phyloP scores from a whole-genome alignment of 1,284 basidiomycete genomes.

The Microbotryum silenes-acaulis region DNA sequence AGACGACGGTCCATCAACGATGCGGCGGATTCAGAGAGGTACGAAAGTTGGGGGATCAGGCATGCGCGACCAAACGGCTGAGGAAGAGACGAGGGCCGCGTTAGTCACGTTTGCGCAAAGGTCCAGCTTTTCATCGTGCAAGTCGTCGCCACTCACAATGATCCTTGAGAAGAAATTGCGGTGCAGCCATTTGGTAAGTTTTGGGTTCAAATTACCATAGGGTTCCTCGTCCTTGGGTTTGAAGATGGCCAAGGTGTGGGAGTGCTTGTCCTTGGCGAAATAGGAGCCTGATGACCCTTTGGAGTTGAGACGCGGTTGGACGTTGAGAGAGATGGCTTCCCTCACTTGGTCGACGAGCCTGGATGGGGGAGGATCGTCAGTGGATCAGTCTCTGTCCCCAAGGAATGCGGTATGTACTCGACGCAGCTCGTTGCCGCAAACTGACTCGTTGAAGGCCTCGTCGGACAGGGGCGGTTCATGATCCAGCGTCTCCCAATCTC shows the following conservation, averaged over 20 bases:
- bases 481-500: conserved; percentile 58
- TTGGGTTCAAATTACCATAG: conserved; percentile 54
- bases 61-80: conserved; percentile 64
- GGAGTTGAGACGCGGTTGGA: conserved; percentile 78
- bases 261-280: conserved; percentile 59
- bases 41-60: conserved; percentile 65
- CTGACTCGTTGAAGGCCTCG: conserved; percentile 60
- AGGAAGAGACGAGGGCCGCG: conserved; percentile 49
- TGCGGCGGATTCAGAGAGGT: conserved; percentile 63
- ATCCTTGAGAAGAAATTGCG: conserved; percentile 50
- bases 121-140: too few species aligned
- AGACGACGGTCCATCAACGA: conserved; percentile 72
- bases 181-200: conserved; percentile 87
- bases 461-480: conserved; percentile 65
- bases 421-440: conserved; percentile 13
- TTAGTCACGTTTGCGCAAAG: too few species aligned
- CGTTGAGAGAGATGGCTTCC: conserved; percentile 60
- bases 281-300: conserved; percentile 82
- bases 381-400: too few species aligned
- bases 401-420: too few species aligned
- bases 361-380: not conserved
- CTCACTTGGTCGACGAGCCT: conserved; percentile 61
- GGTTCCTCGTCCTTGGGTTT: conserved; percentile 80
- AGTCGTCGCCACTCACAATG: conserved; percentile 19
- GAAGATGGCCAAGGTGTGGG: conserved; percentile 68